Conservation (phyloP, 805 yeast species). For the Debaryomyces prosopidis region DNA sequence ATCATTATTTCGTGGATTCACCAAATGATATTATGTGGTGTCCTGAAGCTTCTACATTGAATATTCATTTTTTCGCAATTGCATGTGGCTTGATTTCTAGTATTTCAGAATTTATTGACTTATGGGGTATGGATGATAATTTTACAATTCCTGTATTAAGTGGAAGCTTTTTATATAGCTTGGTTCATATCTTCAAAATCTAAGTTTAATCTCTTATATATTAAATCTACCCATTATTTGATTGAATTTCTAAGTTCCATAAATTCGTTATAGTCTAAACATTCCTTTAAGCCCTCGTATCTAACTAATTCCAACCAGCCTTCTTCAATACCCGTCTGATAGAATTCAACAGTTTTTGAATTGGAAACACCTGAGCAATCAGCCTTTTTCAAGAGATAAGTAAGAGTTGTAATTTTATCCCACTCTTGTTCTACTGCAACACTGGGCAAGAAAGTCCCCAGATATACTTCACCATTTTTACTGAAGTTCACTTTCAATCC, state of each 20-base stretch:
- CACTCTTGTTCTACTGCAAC: conserved; percentile 89
- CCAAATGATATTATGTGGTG: conserved; percentile 70
- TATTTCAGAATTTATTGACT: conserved; percentile 78
- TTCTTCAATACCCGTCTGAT: conserved; percentile 25
- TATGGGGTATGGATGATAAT: conserved; percentile 84
- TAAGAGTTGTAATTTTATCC: conserved; percentile 70
- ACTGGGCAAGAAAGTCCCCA: conserved; percentile 87
- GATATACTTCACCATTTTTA: conserved; percentile 37
- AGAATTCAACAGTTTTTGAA: conserved; percentile 22
- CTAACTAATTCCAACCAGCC: conserved; percentile 35
- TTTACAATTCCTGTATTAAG: conserved; percentile 91
- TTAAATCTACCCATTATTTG: not conserved
- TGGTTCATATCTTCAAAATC: conserved; percentile 32
- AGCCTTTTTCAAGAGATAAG: conserved; percentile 72
- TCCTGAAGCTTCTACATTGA: conserved; percentile 56
- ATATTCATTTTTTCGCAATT: conserved; percentile 53
- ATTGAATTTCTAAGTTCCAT: conserved; percentile 11
- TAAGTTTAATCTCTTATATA: not conserved
- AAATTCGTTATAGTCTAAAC: conserved; percentile 26
- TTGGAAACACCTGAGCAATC: conserved; percentile 36
- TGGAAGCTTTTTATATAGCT: conserved; percentile 58
- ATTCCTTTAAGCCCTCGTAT: conserved; percentile 37
- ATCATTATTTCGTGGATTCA: conserved; percentile 47
- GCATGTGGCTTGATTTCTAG: conserved; percentile 82
- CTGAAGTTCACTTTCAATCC: conserved; percentile 69